A percentile compares a stretch with the other conserved stretches of the same genome.
Evolutionary conservation across 2,329 filamentous ascomycete species (phyloP).

Genomic region (Beauveria asiatica): DNA sequence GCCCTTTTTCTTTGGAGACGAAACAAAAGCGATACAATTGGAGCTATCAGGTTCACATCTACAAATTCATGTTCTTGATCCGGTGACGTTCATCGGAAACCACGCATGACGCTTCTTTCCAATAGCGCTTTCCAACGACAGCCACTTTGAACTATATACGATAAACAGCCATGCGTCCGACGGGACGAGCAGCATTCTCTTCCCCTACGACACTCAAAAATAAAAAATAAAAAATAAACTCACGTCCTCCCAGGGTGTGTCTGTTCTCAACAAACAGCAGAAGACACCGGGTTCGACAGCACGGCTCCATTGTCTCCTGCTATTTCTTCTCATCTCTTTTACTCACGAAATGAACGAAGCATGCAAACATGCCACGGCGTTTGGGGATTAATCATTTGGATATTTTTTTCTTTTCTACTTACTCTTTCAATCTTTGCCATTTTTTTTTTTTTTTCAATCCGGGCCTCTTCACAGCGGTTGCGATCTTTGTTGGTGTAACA

Average conservation of each 20-base stretch:
- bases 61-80: neutral
- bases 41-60: neutral
- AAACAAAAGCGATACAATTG: neutral
- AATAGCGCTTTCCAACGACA: neutral
- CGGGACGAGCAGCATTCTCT: neutral
- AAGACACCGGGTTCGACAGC: constrained; percentile 1
- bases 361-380: constrained; percentile 7
- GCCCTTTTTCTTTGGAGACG: neutral
- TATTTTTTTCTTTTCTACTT: neutral
- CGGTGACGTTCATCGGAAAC: neutral
- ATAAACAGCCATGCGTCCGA: too few relatives aligned
- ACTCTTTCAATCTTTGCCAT: neutral
- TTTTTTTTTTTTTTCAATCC: neutral
- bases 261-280: neutral
- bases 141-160: neutral
- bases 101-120: neutral
- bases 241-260: neutral
- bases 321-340: neutral
- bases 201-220: neutral
- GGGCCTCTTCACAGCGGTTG: neutral
- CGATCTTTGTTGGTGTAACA: neutral
- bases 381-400: neutral
- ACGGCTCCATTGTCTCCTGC: neutral
- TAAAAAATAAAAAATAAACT: neutral
- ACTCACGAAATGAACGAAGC: constrained; percentile 7